Evolutionary conservation across 495 filamentous ascomycete genomes (phyloP).

Genomic region (Aspergillus mulundensis): DNA sequence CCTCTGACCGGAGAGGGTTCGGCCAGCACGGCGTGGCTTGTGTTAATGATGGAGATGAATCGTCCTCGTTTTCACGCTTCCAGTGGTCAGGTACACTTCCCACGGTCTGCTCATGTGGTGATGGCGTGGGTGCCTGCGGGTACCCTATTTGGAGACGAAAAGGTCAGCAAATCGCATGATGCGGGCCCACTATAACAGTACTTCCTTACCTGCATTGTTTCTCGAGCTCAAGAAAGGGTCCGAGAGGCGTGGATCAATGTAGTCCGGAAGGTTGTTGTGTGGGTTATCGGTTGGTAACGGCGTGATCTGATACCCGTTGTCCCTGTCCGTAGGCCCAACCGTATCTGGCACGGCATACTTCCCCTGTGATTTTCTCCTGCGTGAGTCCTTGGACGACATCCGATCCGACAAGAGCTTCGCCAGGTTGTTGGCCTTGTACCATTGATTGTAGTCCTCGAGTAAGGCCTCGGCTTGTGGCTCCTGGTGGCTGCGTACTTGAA

Average conservation of each 20-base stretch:
- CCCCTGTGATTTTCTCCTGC: conserved; percentile 37
- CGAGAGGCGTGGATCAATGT: conserved; percentile 35
- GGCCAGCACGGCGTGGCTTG: conserved; percentile 23
- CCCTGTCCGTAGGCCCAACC: conserved; percentile 1
- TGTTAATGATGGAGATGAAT: conserved; percentile 5
- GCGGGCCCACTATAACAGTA: neutral
- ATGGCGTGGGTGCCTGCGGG: neutral
- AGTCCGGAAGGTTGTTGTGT: conserved; percentile 16
- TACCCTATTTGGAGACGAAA: neutral
- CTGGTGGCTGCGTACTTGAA: conserved; percentile 58
- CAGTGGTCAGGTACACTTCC: neutral
- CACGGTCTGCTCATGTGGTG: neutral
- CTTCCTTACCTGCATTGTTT: neutral
- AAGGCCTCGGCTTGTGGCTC: conserved; percentile 48
- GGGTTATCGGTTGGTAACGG: conserved; percentile 3
- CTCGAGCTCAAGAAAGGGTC: conserved; percentile 10
- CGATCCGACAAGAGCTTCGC: conserved; percentile 65
- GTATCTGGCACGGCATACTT: conserved; percentile 13
- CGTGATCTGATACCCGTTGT: neutral
- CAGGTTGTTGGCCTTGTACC: conserved; percentile 64
- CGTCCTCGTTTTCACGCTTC: conserved; percentile 16
- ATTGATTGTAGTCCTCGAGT: conserved; percentile 60
- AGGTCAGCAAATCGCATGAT: neutral
- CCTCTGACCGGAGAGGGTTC: neutral
- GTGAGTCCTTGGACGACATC: conserved; percentile 66